Evolutionary conservation across 2,329 filamentous ascomycete genomes (phyloP).

Genomic region (Rutstroemia sp.): DNA sequence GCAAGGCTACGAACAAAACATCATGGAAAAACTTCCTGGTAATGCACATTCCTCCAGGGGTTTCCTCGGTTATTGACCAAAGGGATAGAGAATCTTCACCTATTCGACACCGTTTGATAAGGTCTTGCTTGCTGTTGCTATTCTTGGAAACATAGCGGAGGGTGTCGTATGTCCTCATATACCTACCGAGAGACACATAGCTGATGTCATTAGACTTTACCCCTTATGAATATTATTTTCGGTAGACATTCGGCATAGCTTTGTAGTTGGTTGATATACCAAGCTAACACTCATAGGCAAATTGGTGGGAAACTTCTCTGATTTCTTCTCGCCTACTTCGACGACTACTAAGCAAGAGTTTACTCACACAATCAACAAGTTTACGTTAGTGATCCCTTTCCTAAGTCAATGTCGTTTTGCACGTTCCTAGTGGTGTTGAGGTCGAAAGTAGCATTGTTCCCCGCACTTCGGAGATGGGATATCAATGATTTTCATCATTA

Average conservation of each 20-base stretch:
- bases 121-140: constrained; percentile 17
- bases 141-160: constrained; percentile 19
- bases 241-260: constrained; percentile 31
- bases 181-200: not conserved
- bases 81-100: constrained; percentile 22
- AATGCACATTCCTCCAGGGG: not conserved
- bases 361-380: constrained; percentile 34
- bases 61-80: not conserved
- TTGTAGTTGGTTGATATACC: not conserved
- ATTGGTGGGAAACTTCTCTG: constrained; percentile 25
- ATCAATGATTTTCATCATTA: not conserved
- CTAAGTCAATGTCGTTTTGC: not conserved
- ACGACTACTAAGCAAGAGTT: constrained; percentile 35
- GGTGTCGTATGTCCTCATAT: constrained; percentile 18
- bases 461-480: too few relatives aligned
- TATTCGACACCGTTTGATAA: constrained; percentile 21
- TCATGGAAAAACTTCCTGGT: constrained; percentile 21
- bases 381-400: constrained; percentile 33
- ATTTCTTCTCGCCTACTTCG: constrained; percentile 30
- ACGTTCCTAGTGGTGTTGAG: not conserved
- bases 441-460: not conserved
- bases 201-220: constrained; percentile 37
- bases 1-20: constrained; percentile 15
- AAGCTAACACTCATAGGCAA: constrained; percentile 11
- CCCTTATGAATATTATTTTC: constrained; percentile 53